Evolutionary conservation across 805 yeast species (phyloP).

Genomic region (Grigorovia yakushimaensis): DNA sequence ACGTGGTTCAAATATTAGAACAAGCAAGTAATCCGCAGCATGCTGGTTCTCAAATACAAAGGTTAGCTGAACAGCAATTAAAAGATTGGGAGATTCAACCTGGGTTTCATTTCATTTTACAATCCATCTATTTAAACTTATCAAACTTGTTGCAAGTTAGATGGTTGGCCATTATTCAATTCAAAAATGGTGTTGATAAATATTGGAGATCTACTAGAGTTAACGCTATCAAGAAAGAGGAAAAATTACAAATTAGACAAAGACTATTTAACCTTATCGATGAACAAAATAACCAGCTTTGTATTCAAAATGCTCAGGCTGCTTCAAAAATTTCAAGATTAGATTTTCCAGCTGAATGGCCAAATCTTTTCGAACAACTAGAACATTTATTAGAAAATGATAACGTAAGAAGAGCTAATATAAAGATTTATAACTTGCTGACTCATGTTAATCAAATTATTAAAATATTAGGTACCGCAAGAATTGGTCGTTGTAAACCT

Average conservation of each 20-base stretch:
- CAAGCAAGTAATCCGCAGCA: conserved; percentile 44
- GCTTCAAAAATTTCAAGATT: conserved; percentile 66
- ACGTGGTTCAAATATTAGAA: conserved; percentile 33
- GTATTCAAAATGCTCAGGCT: conserved; percentile 79
- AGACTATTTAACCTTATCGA: conserved; percentile 49
- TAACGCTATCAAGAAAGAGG: conserved; percentile 50
- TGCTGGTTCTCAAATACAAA: conserved; percentile 38
- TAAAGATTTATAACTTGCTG: conserved; percentile 52
- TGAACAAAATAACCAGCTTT: conserved; percentile 65
- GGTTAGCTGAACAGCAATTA: conserved; percentile 58
- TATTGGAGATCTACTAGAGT: conserved; percentile 70
- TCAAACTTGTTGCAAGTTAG: conserved; percentile 55
- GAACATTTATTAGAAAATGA: conserved; percentile 37
- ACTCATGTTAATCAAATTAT: conserved; percentile 67
- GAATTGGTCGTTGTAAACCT: conserved; percentile 74
- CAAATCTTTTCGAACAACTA: conserved; percentile 59
- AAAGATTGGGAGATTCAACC: conserved; percentile 57
- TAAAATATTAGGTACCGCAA: conserved; percentile 61
- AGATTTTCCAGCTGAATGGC: conserved; percentile 89
- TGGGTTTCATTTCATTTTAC: conserved; percentile 50
- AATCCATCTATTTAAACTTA: conserved; percentile 51
- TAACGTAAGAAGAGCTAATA: conserved; percentile 36
- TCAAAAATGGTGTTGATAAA: conserved; percentile 79
- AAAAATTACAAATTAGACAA: conserved; percentile 52
- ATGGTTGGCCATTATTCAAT: conserved; percentile 80